Percentiles rank a stretch among this genome's conserved stretches.
phyloP scores from a whole-genome alignment of 1,284 basidiomycete genomes.

The Flammula alnicola region DNA sequence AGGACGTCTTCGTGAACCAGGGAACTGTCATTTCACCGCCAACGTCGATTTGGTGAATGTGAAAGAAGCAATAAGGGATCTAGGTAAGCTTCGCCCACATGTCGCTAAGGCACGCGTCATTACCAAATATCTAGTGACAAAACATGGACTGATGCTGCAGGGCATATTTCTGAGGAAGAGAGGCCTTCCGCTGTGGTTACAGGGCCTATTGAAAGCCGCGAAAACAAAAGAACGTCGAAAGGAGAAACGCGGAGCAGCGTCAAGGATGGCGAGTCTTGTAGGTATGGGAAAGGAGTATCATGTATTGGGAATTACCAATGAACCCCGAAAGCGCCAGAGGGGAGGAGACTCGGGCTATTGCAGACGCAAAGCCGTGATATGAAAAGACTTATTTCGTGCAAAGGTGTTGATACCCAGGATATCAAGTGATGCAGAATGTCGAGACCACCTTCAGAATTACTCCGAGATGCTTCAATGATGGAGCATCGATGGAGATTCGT shows the following conservation, averaged over 20 bases:
- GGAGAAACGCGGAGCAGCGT: conserved; percentile 53
- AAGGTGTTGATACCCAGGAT: no score
- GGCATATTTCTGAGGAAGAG: conserved; percentile 71
- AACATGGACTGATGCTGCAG: conserved; percentile 74
- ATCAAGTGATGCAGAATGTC: no score
- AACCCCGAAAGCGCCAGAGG: conserved; percentile 14
- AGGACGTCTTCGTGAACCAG: conserved; percentile 85
- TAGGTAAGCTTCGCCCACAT: conserved; percentile 59
- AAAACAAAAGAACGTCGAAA: conserved; percentile 49
- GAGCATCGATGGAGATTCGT: no score
- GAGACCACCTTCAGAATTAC: no score
- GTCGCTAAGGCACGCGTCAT: background rate
- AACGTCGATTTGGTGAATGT: conserved; percentile 97
- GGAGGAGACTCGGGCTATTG: conserved; percentile 37
- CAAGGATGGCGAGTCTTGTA: conserved; percentile 59
- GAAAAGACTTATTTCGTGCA: no score
- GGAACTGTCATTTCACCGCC: conserved; percentile 89
- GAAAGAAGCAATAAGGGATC: conserved; percentile 71
- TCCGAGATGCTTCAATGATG: no score
- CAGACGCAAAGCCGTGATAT: no score
- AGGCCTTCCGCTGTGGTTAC: conserved; percentile 70
- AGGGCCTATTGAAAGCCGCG: conserved; percentile 53
- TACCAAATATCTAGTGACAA: conserved; percentile 41
- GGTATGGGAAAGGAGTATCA: conserved; percentile 75
- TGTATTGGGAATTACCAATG: conserved; percentile 57